These are phyloP conservation scores for Carex myosuroides DNA, from an alignment of 176 grass and related monocot genomes.

Conservation along the genomic window DNA sequence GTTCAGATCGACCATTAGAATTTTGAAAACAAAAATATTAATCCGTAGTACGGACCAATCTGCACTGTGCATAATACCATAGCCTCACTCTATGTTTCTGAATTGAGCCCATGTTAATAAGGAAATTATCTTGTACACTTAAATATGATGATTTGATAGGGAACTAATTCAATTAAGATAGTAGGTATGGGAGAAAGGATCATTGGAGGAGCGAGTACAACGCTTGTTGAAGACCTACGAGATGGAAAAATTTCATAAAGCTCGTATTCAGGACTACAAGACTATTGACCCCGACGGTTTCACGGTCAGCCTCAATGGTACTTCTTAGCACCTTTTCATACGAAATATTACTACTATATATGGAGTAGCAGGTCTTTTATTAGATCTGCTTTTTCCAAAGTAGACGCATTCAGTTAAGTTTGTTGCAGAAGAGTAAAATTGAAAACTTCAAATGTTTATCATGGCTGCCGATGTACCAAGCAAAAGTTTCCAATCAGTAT, in stretches of 20 bases:
- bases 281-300: conserved; percentile 24
- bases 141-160: background rate
- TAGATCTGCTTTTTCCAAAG: background rate
- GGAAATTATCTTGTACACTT: background rate
- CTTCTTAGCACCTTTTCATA: background rate
- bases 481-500: background rate
- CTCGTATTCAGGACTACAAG: conserved; percentile 52
- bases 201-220: conserved; percentile 64
- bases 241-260: conserved; percentile 72
- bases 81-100: no score
- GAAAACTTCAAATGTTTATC: background rate
- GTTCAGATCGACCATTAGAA: no score
- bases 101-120: background rate
- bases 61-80: no score
- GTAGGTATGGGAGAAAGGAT: conserved; percentile 49
- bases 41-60: no score
- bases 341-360: background rate
- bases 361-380: background rate
- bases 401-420: background rate
- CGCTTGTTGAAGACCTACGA: conserved; percentile 68
- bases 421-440: background rate
- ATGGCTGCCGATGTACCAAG: background rate
- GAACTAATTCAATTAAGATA: background rate
- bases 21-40: no score
- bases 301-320: conserved; percentile 46